Percentiles rank a stretch among this genome's conserved stretches.
phyloP scores from a whole-genome alignment of 441 rosid species.

The Erodium texanum region DNA sequence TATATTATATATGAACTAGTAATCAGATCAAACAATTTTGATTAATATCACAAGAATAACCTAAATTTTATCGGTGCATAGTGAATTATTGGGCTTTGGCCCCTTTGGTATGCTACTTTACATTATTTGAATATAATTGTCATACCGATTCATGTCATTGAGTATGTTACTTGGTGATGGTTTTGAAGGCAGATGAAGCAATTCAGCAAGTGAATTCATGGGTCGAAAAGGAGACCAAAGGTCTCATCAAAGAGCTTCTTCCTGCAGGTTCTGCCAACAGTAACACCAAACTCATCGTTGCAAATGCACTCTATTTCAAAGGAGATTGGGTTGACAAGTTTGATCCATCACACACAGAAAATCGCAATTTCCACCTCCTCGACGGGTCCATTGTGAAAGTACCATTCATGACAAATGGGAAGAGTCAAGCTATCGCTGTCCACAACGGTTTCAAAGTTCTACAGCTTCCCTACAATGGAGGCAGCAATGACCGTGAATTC shows the following conservation, averaged over 20 bases:
- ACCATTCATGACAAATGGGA: constrained; percentile 65
- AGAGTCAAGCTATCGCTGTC: constrained; percentile 40
- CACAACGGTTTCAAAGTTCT: constrained; percentile 64
- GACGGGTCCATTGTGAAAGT: constrained; percentile 42
- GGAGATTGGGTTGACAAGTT: constrained; percentile 73
- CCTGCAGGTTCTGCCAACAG: constrained; percentile 50
- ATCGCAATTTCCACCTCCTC: constrained; percentile 51
- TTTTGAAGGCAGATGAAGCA: constrained; percentile 55
- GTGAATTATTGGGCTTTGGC: too few species aligned
- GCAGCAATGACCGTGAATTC: constrained; percentile 49
- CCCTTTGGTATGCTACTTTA: too few species aligned
- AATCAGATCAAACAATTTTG: too few species aligned
- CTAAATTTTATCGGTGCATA: too few species aligned
- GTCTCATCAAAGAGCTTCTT: constrained; percentile 63
- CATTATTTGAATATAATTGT: too few species aligned
- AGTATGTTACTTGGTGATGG: not conserved
- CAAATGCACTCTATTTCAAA: constrained; percentile 78
- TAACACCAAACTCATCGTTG: constrained; percentile 48
- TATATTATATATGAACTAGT: too few species aligned
- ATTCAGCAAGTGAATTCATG: constrained; percentile 51
- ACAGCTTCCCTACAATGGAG: constrained; percentile 66
- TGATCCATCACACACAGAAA: constrained; percentile 45
- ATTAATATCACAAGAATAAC: too few species aligned
- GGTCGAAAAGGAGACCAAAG: constrained; percentile 65
- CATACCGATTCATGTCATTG: too few species aligned